A percentile compares a stretch with the other conserved stretches of the same genome.
phyloP scores from a whole-genome alignment of 1,284 basidiomycete species.

The Ustilago nuda region DNA sequence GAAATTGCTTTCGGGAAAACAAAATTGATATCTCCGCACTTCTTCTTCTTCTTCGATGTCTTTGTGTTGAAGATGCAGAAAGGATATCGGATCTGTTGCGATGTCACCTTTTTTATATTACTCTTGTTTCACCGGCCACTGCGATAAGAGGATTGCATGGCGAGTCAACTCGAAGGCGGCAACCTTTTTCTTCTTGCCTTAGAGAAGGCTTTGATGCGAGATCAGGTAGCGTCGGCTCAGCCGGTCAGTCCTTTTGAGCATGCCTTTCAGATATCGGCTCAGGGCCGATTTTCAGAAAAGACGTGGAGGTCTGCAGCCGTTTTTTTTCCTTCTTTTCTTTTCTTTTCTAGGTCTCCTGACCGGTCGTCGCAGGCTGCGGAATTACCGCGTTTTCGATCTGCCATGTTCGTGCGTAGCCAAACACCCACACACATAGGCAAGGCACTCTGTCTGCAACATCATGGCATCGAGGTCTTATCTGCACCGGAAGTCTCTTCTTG shows the following conservation, averaged over 20 bases:
- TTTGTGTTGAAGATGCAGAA: background rate
- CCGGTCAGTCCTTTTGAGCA: constrained; percentile 4
- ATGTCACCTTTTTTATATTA: constrained; percentile 1
- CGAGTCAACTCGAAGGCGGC: constrained; percentile 10
- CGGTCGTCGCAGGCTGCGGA: constrained; percentile 32
- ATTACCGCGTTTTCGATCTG: constrained; percentile 35
- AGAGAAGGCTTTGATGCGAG: background rate
- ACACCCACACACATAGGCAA: background rate
- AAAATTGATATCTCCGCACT: constrained; percentile 8
- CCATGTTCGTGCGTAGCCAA: constrained; percentile 25
- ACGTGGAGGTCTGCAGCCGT: constrained; percentile 10
- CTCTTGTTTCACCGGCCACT: background rate
- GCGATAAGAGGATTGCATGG: background rate
- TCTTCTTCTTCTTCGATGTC: constrained; percentile 1
- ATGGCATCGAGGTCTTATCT: constrained; percentile 8
- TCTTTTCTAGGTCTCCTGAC: background rate
- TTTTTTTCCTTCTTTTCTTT: background rate
- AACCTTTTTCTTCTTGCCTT: background rate
- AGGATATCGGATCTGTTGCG: constrained; percentile 19
- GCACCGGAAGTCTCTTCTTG: background rate
- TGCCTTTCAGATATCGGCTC: constrained; percentile 14
- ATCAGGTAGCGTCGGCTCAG: constrained; percentile 9
- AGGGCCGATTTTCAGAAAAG: constrained; percentile 6
- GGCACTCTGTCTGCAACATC: background rate
- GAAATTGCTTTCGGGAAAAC: background rate